Percentiles rank a stretch among this genome's conserved stretches.
Evolutionary conservation across 805 yeast species (phyloP).

Genomic region (Candida boidinii): DNA sequence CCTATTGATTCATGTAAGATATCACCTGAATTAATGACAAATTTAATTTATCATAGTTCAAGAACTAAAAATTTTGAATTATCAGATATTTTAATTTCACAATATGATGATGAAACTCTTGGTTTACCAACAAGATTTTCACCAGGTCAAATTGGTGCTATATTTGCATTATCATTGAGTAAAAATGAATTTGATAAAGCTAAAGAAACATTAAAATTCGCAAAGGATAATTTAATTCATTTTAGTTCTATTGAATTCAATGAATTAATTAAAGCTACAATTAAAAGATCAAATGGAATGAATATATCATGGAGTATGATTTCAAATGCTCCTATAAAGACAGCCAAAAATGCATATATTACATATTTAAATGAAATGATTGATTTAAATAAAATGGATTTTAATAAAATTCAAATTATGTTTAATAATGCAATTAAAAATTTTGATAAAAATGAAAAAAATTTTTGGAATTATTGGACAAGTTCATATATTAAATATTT

Average conservation of each 20-base stretch:
- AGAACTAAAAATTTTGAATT: conserved; percentile 17
- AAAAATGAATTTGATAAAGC: conserved; percentile 19
- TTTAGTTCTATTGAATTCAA: conserved; percentile 22
- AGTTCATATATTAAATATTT: conserved; percentile 23
- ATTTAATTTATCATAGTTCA: conserved; percentile 21
- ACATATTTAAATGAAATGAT: conserved; percentile 22
- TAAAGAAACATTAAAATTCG: conserved; percentile 19
- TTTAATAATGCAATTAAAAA: conserved; percentile 9
- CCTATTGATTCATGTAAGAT: conserved; percentile 25
- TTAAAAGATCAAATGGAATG: conserved; percentile 7
- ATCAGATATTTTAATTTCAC: conserved; percentile 17
- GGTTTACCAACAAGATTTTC: conserved; percentile 17
- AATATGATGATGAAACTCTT: conserved; percentile 14
- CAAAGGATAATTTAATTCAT: conserved; percentile 15
- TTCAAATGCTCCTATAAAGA: conserved; percentile 6
- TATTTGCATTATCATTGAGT: conserved; percentile 19
- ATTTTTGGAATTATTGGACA: conserved; percentile 24
- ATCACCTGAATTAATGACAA: conserved; percentile 24
- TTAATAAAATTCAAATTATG: conserved; percentile 15
- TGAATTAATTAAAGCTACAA: conserved; percentile 19
- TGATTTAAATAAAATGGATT: conserved; percentile 13
- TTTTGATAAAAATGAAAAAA: conserved; percentile 7
- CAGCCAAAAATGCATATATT: conserved; percentile 18
- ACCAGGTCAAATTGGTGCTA: conserved; percentile 20
- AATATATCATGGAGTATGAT: conserved; percentile 22